Conservation (phyloP, 192 early-diverging fungal species). For the Podila epicladia region DNA sequence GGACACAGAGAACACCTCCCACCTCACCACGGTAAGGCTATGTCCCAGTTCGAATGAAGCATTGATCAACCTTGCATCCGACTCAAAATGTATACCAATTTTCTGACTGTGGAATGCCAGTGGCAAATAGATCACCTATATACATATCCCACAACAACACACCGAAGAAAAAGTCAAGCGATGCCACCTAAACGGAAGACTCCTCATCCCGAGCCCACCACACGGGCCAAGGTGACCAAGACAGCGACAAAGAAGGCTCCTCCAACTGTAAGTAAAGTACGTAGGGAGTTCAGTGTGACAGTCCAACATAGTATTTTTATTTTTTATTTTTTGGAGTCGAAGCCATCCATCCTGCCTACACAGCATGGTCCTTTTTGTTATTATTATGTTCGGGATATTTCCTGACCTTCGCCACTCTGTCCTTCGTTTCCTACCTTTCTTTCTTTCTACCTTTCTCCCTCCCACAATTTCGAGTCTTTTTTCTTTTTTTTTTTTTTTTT, state of each 20-base stretch:
- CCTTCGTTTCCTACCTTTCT: background rate
- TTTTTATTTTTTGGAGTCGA: too few relatives aligned
- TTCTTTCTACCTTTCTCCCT: background rate
- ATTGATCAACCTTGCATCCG: too few relatives aligned
- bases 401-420: background rate
- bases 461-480: background rate
- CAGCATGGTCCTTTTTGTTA: background rate
- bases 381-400: background rate
- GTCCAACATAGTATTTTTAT: too few relatives aligned
- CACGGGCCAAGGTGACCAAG: background rate
- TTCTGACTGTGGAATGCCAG: too few relatives aligned
- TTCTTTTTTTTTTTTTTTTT: background rate
- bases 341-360: background rate
- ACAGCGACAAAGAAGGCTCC: background rate
- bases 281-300: too few relatives aligned
- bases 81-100: too few relatives aligned
- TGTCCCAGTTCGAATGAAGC: too few relatives aligned
- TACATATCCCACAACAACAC: conserved; percentile 5
- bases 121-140: background rate
- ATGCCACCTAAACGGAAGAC: background rate
- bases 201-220: background rate
- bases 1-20: too few relatives aligned
- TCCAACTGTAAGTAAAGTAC: too few relatives aligned
- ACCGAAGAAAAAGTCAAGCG: conserved; percentile 4
- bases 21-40: too few relatives aligned